Conservation (phyloP, 331 rosid species). For the Malus hybrid region DNA sequence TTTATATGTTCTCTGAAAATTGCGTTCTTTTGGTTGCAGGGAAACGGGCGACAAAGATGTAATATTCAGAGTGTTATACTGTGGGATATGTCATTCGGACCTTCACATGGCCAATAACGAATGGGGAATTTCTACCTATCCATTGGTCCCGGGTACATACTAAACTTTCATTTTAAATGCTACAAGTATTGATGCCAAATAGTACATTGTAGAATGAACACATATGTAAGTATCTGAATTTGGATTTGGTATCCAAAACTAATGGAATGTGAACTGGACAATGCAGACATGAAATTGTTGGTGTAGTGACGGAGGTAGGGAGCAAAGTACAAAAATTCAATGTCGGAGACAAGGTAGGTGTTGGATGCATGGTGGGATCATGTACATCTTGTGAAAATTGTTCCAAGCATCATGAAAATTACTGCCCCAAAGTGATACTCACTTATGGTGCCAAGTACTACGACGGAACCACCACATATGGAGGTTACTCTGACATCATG, state of each 20-base stretch:
- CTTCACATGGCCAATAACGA: slow-evolving; percentile 43
- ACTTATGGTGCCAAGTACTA: slow-evolving; percentile 25
- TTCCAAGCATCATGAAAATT: slow-evolving; percentile 36
- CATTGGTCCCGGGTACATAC: slow-evolving; percentile 57
- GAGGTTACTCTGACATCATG: slow-evolving; percentile 57
- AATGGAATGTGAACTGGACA: too few relatives aligned
- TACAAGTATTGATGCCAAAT: too few relatives aligned
- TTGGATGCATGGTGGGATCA: slow-evolving; percentile 51
- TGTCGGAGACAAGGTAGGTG: slow-evolving; percentile 40
- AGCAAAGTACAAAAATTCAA: slow-evolving; percentile 48
- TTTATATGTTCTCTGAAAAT: neutral
- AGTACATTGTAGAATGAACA: too few relatives aligned
- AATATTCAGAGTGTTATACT: slow-evolving; percentile 40
- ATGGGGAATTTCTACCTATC: slow-evolving; percentile 39
- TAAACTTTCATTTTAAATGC: neutral
- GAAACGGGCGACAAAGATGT: slow-evolving; percentile 50
- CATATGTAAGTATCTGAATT: too few relatives aligned
- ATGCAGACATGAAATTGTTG: slow-evolving; percentile 44
- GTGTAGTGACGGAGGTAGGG: slow-evolving; percentile 57
- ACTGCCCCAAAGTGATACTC: slow-evolving; percentile 37
- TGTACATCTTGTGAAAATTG: slow-evolving; percentile 54
- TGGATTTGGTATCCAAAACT: too few relatives aligned
- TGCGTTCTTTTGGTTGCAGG: slow-evolving; percentile 15
- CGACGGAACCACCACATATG: slow-evolving; percentile 48
- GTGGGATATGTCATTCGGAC: slow-evolving; percentile 62